Evolutionary conservation across 495 filamentous ascomycete species (phyloP).

Genomic region (Xylaria palmicola): DNA sequence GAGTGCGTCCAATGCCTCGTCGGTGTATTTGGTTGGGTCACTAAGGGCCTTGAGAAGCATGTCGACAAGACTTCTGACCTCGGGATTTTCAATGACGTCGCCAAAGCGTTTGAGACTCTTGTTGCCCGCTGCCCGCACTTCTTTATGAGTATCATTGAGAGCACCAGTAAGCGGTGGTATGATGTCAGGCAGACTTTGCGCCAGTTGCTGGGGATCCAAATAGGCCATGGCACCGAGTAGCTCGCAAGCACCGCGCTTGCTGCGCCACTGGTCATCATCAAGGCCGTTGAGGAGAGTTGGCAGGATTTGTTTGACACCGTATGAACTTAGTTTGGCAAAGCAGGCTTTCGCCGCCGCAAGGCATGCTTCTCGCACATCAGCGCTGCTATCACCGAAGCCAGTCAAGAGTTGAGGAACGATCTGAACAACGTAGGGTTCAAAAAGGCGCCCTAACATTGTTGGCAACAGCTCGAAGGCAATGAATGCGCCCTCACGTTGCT

Average conservation of each 20-base stretch:
- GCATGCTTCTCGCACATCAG: conserved; percentile 89
- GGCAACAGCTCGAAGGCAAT: conserved; percentile 89
- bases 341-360: conserved; percentile 91
- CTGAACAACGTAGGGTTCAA: conserved; percentile 95
- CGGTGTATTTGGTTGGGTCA: conserved; percentile 95
- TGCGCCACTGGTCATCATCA: conserved; percentile 94
- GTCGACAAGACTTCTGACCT: conserved; percentile 85
- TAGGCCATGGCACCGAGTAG: conserved; percentile 97
- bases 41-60: conserved; percentile 94
- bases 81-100: conserved; percentile 96
- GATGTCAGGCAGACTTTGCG: conserved; percentile 88
- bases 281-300: conserved; percentile 90
- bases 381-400: conserved; percentile 83
- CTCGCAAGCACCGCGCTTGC: conserved; percentile 97
- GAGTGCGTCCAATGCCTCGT: conserved; percentile 87
- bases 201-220: conserved; percentile 89
- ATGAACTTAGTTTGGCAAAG: conserved; percentile 90
- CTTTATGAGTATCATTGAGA: conserved; percentile 96
- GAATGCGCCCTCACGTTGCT: conserved; percentile 84
- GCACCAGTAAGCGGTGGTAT: conserved; percentile 93
- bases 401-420: conserved; percentile 87
- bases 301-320: conserved; percentile 89
- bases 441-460: conserved; percentile 77
- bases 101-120: conserved; percentile 95
- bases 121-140: conserved; percentile 88